Evolutionary conservation across 495 filamentous ascomycete genomes (phyloP).

Genomic region (Rhypophila decipiens): DNA sequence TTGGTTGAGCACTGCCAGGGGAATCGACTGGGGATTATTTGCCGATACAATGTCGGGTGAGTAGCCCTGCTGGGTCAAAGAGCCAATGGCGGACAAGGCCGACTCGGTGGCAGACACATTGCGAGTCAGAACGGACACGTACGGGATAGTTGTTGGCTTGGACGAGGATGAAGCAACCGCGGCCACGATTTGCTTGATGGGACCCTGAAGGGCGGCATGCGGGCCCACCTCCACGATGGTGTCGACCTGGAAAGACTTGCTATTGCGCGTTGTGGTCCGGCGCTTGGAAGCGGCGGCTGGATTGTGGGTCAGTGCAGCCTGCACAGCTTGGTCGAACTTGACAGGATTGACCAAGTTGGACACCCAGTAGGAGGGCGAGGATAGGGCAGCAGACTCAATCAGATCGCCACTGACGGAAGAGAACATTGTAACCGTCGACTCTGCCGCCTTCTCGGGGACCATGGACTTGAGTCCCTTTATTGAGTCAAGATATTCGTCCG

Average conservation of each 20-base stretch:
- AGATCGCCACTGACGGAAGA: conserved; percentile 38
- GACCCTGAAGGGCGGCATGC: conserved; percentile 37
- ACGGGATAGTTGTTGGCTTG: not conserved
- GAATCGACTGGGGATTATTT: no score
- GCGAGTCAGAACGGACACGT: not conserved
- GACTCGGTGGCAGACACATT: not conserved
- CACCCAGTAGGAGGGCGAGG: conserved; percentile 26
- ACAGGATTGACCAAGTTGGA: conserved; percentile 36
- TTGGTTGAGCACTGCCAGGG: not conserved
- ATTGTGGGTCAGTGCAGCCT: not conserved
- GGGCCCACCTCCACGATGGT: conserved; percentile 48
- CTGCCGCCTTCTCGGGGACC: conserved; percentile 1
- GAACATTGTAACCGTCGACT: conserved; percentile 24
- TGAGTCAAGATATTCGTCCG: conserved; percentile 28
- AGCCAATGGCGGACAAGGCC: not conserved
- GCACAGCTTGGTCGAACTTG: conserved; percentile 29
- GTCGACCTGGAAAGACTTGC: conserved; percentile 1
- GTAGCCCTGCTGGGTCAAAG: not conserved
- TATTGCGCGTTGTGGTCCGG: no score
- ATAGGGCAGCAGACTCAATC: conserved; percentile 8
- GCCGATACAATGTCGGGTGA: conserved; percentile 26
- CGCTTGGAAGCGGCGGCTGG: no score
- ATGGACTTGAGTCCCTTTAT: conserved; percentile 16
- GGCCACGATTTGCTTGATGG: conserved; percentile 34
- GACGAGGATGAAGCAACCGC: not conserved